Evolutionary conservation across 2,329 filamentous ascomycete genomes (phyloP).

Genomic region (Pseudogymnoascus sp.): DNA sequence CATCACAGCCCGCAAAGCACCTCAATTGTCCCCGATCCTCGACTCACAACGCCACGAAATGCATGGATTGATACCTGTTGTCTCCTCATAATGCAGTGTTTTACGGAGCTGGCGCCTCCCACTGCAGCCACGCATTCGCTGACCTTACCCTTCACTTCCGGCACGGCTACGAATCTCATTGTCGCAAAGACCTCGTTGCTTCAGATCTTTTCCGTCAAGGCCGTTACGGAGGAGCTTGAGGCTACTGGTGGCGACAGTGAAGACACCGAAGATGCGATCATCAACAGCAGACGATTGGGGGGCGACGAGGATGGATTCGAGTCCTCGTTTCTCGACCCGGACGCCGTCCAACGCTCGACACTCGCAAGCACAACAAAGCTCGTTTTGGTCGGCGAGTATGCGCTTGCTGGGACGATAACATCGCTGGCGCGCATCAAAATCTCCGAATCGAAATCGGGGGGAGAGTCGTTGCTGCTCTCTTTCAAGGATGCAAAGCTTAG

Average conservation of each 20-base stretch:
- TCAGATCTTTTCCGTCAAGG: constrained; percentile 76
- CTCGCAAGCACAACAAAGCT: constrained; percentile 66
- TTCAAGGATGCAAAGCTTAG: constrained; percentile 90
- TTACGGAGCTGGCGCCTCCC: constrained; percentile 89
- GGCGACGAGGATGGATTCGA: constrained; percentile 59
- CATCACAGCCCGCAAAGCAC: background rate
- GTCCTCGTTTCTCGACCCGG: constrained; percentile 57
- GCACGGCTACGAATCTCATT: constrained; percentile 74
- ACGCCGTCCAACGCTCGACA: constrained; percentile 56
- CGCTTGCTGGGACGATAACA: constrained; percentile 75
- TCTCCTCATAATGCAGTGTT: constrained; percentile 73
- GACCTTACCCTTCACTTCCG: constrained; percentile 66
- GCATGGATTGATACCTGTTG: background rate
- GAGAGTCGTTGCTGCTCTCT: constrained; percentile 74
- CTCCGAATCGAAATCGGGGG: constrained; percentile 66
- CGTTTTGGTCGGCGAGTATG: constrained; percentile 76
- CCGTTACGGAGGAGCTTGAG: constrained; percentile 54
- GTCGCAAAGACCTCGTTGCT: constrained; percentile 89
- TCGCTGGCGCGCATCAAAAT: constrained; percentile 73
- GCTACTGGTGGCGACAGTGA: constrained; percentile 18
- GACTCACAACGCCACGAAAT: background rate
- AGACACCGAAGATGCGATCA: constrained; percentile 37
- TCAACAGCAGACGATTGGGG: constrained; percentile 43
- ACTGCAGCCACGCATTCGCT: constrained; percentile 90
- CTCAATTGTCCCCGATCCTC: background rate